These are phyloP conservation scores for Mycena epipterygia DNA, from an alignment of 768 basidiomycete species.

Conservation along the genomic window DNA sequence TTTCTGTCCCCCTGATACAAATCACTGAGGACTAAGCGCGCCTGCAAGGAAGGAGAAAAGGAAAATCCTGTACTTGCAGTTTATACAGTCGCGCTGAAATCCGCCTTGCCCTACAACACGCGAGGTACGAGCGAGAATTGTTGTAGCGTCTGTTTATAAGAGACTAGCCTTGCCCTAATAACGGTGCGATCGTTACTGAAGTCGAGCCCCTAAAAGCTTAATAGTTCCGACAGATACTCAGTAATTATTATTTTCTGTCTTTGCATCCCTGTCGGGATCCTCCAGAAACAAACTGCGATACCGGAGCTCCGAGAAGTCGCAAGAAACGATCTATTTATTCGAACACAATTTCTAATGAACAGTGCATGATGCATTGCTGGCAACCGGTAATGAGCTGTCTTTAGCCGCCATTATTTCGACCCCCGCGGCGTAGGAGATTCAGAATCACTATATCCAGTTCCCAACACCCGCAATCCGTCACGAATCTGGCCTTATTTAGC, in stretches of 20 bases:
- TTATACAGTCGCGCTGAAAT: slow-evolving; percentile 12
- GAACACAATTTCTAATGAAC: neutral
- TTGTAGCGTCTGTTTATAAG: slow-evolving; percentile 10
- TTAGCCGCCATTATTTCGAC: too few species aligned
- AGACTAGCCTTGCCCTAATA: neutral
- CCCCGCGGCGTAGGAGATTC: too few species aligned
- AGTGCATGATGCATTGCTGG: too few species aligned
- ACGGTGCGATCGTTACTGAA: slow-evolving; percentile 16
- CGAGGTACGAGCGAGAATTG: too few species aligned
- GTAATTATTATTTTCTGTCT: too few species aligned
- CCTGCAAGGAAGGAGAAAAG: neutral
- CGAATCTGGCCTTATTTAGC: too few species aligned
- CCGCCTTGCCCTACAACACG: neutral
- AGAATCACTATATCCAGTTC: too few species aligned
- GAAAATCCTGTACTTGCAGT: too few species aligned
- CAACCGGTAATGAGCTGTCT: neutral
- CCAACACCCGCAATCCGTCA: too few species aligned
- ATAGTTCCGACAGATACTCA: neutral
- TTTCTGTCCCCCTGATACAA: neutral
- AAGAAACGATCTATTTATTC: neutral
- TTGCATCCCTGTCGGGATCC: slow-evolving; percentile 15
- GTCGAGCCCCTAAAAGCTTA: slow-evolving; percentile 22
- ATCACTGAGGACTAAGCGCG: slow-evolving; percentile 5
- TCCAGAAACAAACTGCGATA: neutral
- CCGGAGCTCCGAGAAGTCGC: neutral